Evolutionary conservation across 345 rosid genomes (phyloP).

Genomic region (Cardamine occulta): DNA sequence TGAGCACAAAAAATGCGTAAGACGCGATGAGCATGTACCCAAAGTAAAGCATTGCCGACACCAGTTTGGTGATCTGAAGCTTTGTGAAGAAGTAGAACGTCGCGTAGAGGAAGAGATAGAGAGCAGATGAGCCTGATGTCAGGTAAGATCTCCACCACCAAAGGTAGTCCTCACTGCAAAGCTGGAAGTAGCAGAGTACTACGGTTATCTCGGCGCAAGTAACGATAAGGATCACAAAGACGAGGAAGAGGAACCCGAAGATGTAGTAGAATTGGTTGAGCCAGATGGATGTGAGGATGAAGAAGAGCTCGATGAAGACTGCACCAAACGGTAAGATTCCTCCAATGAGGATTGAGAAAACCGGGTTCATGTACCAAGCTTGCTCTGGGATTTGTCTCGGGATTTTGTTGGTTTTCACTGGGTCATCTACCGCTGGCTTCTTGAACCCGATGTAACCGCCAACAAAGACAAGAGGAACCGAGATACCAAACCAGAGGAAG

Average conservation of each 20-base stretch:
- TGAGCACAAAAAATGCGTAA: constrained; percentile 72
- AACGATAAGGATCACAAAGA: constrained; percentile 66
- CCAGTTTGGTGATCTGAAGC: constrained; percentile 80
- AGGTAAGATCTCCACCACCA: constrained; percentile 98
- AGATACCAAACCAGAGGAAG: constrained; percentile 82
- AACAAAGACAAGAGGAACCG: constrained; percentile 76
- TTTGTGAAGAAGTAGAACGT: constrained; percentile 89
- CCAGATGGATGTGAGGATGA: constrained; percentile 91
- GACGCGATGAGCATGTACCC: constrained; percentile 89
- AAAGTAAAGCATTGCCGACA: constrained; percentile 72
- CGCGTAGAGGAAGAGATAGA: constrained; percentile 79
- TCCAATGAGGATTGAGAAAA: constrained; percentile 77
- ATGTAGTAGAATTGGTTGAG: constrained; percentile 91
- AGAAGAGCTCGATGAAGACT: constrained; percentile 87
- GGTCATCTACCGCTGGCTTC: constrained; percentile 78
- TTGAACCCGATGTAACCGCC: constrained; percentile 75
- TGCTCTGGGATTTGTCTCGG: constrained; percentile 89
- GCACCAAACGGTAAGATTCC: constrained; percentile 92
- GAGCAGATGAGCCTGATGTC: constrained; percentile 80
- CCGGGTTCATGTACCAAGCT: constrained; percentile 89
- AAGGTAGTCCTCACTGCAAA: constrained; percentile 84
- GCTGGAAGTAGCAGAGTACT: constrained; percentile 87
- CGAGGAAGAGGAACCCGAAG: constrained; percentile 85
- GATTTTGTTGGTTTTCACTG: constrained; percentile 84
- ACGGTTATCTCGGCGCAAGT: constrained; percentile 81